phyloP scores from a whole-genome alignment of 768 basidiomycete genomes.

The Trametopsis cervina region DNA sequence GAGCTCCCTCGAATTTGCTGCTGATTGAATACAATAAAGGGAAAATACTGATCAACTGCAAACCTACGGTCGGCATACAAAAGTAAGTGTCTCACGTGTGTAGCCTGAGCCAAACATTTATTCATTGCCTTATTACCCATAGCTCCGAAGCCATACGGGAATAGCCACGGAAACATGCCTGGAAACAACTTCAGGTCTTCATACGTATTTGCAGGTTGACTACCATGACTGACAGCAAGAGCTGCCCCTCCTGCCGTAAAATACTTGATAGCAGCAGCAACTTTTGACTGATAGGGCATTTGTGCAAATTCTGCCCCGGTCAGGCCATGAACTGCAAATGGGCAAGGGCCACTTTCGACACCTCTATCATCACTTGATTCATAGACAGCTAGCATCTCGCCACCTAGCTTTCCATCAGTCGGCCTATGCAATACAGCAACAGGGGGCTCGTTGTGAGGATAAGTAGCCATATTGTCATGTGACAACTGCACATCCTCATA shows the following conservation, averaged over 20 bases:
- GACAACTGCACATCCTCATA: constrained; percentile 9
- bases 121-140: constrained; percentile 19
- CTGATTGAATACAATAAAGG: too few relatives aligned
- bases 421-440: constrained; percentile 12
- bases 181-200: constrained; percentile 8
- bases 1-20: too few relatives aligned
- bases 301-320: too few relatives aligned
- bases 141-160: constrained; percentile 13
- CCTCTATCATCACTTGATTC: too few relatives aligned
- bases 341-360: too few relatives aligned
- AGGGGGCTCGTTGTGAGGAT: constrained; percentile 15
- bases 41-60: too few relatives aligned
- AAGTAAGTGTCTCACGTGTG: not conserved
- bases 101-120: not conserved
- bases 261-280: constrained; percentile 17
- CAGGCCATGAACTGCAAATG: too few relatives aligned
- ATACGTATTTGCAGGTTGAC: not conserved
- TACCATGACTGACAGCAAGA: not conserved
- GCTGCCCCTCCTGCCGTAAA: constrained; percentile 1
- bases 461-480: constrained; percentile 8
- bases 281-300: not conserved
- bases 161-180: constrained; percentile 15
- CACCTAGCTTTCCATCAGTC: constrained; percentile 12
- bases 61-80: too few relatives aligned
- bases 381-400: constrained; percentile 16